Conservation (phyloP, 2,329 filamentous ascomycete species). For the Penicillium sp. region DNA sequence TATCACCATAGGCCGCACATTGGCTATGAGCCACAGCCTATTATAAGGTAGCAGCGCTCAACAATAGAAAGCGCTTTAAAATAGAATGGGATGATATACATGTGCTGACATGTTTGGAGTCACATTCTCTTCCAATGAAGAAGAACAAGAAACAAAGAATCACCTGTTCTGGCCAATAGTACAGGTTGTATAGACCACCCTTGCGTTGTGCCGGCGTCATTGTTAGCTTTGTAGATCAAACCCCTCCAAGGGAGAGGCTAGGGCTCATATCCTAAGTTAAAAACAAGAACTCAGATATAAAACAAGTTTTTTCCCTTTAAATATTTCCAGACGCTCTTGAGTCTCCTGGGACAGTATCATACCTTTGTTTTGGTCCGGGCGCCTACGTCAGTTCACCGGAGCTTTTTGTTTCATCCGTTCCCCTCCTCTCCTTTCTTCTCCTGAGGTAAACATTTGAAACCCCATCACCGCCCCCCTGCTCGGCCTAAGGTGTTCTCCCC, state of each 20-base stretch:
- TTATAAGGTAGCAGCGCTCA: neutral
- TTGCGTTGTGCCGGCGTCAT: slow-evolving; percentile 8
- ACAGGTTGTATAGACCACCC: slow-evolving; percentile 4
- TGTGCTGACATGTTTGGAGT: too few species aligned
- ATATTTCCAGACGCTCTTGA: neutral
- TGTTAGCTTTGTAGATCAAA: slow-evolving; percentile 9
- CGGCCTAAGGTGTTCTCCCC: slow-evolving; percentile 2
- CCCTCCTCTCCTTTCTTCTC: slow-evolving; percentile 16
- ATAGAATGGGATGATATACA: neutral
- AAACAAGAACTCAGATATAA: neutral
- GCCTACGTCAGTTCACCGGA: slow-evolving; percentile 26
- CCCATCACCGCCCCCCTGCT: slow-evolving; percentile 8
- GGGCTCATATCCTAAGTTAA: neutral
- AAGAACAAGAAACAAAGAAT: neutral
- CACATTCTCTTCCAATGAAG: too few species aligned
- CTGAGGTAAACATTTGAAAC: slow-evolving; percentile 15
- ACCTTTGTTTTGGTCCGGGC: slow-evolving; percentile 16
- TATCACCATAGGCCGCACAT: neutral
- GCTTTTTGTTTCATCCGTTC: slow-evolving; percentile 22
- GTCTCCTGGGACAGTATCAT: neutral
- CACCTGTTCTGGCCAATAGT: neutral
- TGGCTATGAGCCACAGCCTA: neutral
- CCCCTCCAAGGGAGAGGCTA: slow-evolving; percentile 10
- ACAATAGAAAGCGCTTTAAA: neutral
- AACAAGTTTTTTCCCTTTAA: neutral